Percentiles rank a stretch among this genome's conserved stretches.
These are phyloP conservation scores for Ascoidea tarda DNA, from an alignment of 805 yeast species.

Conservation along the genomic window DNA sequence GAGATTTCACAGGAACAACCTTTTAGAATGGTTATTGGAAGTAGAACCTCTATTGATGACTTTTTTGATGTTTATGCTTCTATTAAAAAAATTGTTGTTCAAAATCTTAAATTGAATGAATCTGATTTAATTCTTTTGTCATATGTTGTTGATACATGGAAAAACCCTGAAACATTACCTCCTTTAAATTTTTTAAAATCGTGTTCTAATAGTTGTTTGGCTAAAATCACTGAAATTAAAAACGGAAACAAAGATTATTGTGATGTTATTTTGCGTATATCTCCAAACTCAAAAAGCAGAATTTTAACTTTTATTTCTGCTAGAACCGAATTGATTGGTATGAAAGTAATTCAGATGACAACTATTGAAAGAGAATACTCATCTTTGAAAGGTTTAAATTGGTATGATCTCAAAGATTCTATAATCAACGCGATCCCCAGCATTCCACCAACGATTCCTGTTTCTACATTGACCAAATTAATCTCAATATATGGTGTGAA, in stretches of 20 bases:
- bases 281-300: slow-evolving; percentile 28
- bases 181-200: slow-evolving; percentile 20
- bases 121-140: slow-evolving; percentile 64
- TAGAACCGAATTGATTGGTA: slow-evolving; percentile 45
- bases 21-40: slow-evolving; percentile 57
- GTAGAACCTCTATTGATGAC: slow-evolving; percentile 69
- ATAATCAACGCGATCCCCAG: slow-evolving; percentile 58
- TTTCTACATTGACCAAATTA: slow-evolving; percentile 25
- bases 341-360: slow-evolving; percentile 74
- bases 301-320: slow-evolving; percentile 47
- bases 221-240: slow-evolving; percentile 65
- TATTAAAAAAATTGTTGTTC: slow-evolving; percentile 34
- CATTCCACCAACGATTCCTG: slow-evolving; percentile 21
- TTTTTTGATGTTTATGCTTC: slow-evolving; percentile 82
- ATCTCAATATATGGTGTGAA: slow-evolving; percentile 48
- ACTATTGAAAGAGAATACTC: slow-evolving; percentile 90
- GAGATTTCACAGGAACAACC: slow-evolving; percentile 41
- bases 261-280: slow-evolving; percentile 65
- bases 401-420: slow-evolving; percentile 59
- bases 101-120: slow-evolving; percentile 47
- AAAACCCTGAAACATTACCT: slow-evolving; percentile 10
- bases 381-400: slow-evolving; percentile 67
- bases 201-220: slow-evolving; percentile 47
- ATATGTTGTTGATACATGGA: slow-evolving; percentile 24
- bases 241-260: slow-evolving; percentile 46